A percentile compares a stretch with the other conserved stretches of the same genome.
Conservation (phyloP, 106 monocot species). For the Platanthera guangdongensis region DNA sequence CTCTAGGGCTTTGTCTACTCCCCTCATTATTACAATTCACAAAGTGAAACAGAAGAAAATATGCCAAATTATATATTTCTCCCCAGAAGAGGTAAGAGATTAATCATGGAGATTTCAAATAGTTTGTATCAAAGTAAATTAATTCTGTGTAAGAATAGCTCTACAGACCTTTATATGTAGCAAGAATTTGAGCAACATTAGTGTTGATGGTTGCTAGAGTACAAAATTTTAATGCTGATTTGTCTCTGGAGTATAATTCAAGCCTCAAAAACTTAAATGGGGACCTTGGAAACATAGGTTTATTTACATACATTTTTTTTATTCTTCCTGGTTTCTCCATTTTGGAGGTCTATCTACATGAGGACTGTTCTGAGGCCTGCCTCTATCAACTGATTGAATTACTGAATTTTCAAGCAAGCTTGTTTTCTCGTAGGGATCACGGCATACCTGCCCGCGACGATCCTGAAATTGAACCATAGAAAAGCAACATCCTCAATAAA, state of each 20-base stretch:
- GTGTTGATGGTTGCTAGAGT: neutral
- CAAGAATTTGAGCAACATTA: neutral
- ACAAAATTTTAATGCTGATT: neutral
- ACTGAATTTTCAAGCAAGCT: constrained; percentile 19
- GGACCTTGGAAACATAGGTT: neutral
- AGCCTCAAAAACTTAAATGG: neutral
- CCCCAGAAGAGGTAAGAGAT: neutral
- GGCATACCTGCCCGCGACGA: constrained; percentile 24
- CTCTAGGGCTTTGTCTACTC: neutral
- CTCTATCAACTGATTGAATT: constrained; percentile 24
- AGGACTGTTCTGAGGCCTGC: constrained; percentile 16
- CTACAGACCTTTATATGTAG: neutral
- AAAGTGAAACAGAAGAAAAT: neutral
- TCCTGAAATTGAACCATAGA: constrained; percentile 21
- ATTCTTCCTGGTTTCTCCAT: constrained; percentile 23
- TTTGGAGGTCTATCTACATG: constrained; percentile 10
- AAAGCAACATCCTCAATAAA: neutral
- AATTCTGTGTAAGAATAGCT: neutral
- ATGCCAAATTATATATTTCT: neutral
- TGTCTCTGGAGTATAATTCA: neutral
- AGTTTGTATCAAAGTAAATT: neutral
- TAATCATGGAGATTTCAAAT: neutral
- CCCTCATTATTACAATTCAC: neutral
- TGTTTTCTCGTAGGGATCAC: constrained; percentile 23
- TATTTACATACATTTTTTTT: neutral